A percentile compares a stretch with the other conserved stretches of the same genome.
Evolutionary conservation across 2,329 filamentous ascomycete species (phyloP).

Genomic region (Nannizzia gypsea): DNA sequence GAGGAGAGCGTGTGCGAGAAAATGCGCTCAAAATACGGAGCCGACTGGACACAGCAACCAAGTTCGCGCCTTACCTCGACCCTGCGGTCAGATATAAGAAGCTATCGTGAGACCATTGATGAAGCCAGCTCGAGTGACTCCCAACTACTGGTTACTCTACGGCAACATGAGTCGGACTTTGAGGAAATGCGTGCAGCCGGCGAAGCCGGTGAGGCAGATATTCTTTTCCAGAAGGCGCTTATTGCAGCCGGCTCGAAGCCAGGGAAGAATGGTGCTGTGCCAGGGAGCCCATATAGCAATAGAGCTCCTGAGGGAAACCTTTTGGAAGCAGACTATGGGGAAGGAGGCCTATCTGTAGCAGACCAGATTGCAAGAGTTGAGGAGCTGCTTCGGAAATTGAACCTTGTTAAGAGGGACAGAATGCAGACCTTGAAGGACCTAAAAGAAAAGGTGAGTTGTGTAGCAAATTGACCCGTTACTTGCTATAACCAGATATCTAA

Average conservation of each 20-base stretch:
- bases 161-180: constrained; percentile 78
- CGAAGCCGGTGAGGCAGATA: constrained; percentile 73
- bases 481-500: not conserved
- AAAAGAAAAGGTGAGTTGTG: constrained; percentile 69
- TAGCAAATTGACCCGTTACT: not conserved
- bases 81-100: constrained; percentile 71
- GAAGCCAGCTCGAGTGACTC: constrained; percentile 79
- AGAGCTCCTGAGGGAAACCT: constrained; percentile 59
- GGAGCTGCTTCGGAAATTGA: constrained; percentile 79
- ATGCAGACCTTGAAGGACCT: constrained; percentile 89
- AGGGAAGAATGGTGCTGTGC: constrained; percentile 51
- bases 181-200: constrained; percentile 90
- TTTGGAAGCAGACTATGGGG: constrained; percentile 83
- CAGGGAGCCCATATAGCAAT: constrained; percentile 27
- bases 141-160: constrained; percentile 69
- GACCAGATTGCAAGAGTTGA: constrained; percentile 86
- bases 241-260: constrained; percentile 56
- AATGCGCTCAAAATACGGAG: constrained; percentile 95
- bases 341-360: constrained; percentile 64
- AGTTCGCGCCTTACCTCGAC: constrained; percentile 83
- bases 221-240: constrained; percentile 77
- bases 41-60: constrained; percentile 93
- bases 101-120: constrained; percentile 77
- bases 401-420: constrained; percentile 81
- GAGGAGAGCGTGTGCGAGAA: constrained; percentile 98